Evolutionary conservation across 768 basidiomycete species (phyloP), one percentile per base, ranked within the genome.

Genomic region (Lactarius vividus): DNA sequence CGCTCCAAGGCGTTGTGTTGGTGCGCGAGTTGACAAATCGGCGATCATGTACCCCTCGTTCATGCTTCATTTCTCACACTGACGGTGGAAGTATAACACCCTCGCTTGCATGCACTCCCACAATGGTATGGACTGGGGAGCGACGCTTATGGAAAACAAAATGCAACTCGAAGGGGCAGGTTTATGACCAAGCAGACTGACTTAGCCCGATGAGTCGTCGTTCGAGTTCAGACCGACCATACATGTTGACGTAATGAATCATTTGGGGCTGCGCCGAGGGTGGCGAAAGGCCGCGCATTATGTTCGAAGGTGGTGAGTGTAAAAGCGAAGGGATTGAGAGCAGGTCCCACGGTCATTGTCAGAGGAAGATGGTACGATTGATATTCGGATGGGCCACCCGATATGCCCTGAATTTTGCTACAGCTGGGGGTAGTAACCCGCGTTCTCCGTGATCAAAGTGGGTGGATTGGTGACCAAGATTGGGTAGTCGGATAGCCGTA

Each of bases 401-500:
- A 39, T 62, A 49, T 29, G 56, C 60, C 59, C 64, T 65, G 64
- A 61, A 65, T 65, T 61, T 65, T 18, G 55, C 16, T 7, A 26
- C 16, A 29, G 52, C n/a, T 26, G 39, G 28, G 20, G 53, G 53
- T 37, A 18, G 28, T 56, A 35, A 35, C 55, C 62, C 62, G 62
- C 13, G 55, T 64, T 70, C 53, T 61, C 59, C 59, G 64, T 60
- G 61, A 65, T 33, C 46, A 23, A 49, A 49, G 46, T 31, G 33
- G 46, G 46, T 59, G 54, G 28, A 52, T 13, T 33, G 35, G 37
- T 37, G 42, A 10, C 61, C 40, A 59, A 39, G 57, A 57, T 68
- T 57, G 63, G 67, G 67, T 39, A 63, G 61, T 62, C 49, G 56
- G 65, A 68, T 53, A 57, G 61, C 52, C 59, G 60, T 60, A 66